Percentiles rank a stretch among this genome's conserved stretches.
Evolutionary conservation across 2,329 filamentous ascomycete species (phyloP).

Genomic region (Fusarium keratoplasticum): DNA sequence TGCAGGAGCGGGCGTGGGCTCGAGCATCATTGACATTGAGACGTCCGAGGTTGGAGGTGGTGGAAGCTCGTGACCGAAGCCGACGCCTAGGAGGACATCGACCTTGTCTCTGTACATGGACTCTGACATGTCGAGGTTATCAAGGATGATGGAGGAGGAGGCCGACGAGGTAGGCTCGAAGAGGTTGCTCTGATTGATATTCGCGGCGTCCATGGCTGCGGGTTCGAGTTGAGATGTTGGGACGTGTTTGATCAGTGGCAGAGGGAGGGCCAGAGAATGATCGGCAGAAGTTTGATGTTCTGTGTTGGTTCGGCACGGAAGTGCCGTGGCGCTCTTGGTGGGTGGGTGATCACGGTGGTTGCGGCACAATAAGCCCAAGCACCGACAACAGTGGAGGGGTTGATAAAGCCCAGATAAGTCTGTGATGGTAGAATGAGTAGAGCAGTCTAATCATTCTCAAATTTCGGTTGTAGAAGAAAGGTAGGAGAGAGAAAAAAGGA

Average conservation of each 20-base stretch:
- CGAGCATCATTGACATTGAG: conserved; percentile 17
- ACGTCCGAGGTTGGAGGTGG: conserved; percentile 15
- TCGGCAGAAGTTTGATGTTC: not conserved
- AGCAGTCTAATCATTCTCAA: not conserved
- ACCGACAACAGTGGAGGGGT: not conserved
- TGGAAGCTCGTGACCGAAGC: conserved; percentile 6
- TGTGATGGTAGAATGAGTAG: not conserved
- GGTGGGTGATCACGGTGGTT: not conserved
- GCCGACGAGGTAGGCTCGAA: conserved; percentile 15
- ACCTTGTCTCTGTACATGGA: not conserved
- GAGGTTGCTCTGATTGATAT: conserved; percentile 7
- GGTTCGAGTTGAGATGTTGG: not conserved
- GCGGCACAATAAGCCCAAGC: not conserved
- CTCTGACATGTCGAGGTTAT: conserved; percentile 9
- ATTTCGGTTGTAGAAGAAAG: not conserved
- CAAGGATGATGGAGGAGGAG: conserved; percentile 21
- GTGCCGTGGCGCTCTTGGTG: not conserved
- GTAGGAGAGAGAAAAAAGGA: not conserved
- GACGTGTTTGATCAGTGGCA: not conserved
- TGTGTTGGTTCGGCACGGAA: not conserved
- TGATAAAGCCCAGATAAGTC: not conserved
- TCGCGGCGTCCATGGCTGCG: not conserved
- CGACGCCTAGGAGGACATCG: not conserved
- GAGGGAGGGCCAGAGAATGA: not conserved
- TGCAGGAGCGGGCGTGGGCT: conserved; percentile 13